Conservation (phyloP, 805 yeast genomes). For the Candida insectorum region DNA sequence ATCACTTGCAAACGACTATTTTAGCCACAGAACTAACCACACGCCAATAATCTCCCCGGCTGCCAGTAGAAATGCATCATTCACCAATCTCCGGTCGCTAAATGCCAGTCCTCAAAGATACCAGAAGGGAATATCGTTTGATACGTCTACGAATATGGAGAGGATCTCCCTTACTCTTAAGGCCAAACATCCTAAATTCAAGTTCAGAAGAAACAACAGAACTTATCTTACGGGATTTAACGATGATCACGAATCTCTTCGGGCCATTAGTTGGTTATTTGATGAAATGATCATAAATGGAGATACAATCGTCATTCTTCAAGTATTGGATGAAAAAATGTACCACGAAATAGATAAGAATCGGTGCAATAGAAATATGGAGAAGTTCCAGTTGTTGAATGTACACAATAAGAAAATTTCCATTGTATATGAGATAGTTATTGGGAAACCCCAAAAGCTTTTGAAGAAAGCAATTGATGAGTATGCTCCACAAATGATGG, state of each 20-base stretch:
- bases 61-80: slow-evolving; percentile 4
- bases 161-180: slow-evolving; percentile 37
- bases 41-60: not conserved
- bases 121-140: slow-evolving; percentile 41
- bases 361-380: slow-evolving; percentile 25
- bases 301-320: slow-evolving; percentile 39
- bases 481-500: slow-evolving; percentile 44
- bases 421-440: slow-evolving; percentile 37
- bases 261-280: slow-evolving; percentile 43
- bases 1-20: slow-evolving; percentile 10
- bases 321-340: slow-evolving; percentile 37
- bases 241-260: slow-evolving; percentile 32
- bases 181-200: slow-evolving; percentile 40
- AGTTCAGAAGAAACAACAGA: slow-evolving; percentile 42
- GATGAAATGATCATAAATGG: slow-evolving; percentile 43
- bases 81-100: slow-evolving; percentile 11
- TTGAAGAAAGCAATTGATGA: slow-evolving; percentile 39
- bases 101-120: slow-evolving; percentile 17
- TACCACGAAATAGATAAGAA: slow-evolving; percentile 24
- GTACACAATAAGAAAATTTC: slow-evolving; percentile 33
- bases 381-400: slow-evolving; percentile 32
- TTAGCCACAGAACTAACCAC: slow-evolving; percentile 6
- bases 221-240: slow-evolving; percentile 39
- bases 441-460: slow-evolving; percentile 39
- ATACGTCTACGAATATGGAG: slow-evolving; percentile 29